These are phyloP conservation scores for Chionographis japonica DNA, from an alignment of 106 monocot species.

Conservation along the genomic window DNA sequence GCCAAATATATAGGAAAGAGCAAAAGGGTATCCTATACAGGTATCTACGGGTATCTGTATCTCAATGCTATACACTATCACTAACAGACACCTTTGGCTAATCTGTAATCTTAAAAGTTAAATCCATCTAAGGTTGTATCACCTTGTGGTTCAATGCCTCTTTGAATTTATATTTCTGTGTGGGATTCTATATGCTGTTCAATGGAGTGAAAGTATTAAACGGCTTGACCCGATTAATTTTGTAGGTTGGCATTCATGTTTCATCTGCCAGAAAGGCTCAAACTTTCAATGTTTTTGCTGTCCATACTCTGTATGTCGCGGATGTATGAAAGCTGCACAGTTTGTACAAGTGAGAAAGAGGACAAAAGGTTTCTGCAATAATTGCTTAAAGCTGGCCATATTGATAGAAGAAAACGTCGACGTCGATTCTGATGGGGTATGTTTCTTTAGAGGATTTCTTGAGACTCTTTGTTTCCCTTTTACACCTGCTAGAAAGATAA, in stretches of 20 bases:
- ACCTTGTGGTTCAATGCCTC: too few relatives aligned
- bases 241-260: constrained; percentile 72
- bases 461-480: background rate
- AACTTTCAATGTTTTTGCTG: constrained; percentile 54
- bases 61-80: too few relatives aligned
- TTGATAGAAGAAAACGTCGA: constrained; percentile 56
- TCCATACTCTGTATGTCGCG: constrained; percentile 46
- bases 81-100: too few relatives aligned
- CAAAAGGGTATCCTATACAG: too few relatives aligned
- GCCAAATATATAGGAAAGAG: too few relatives aligned
- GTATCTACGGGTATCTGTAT: too few relatives aligned
- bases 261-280: constrained; percentile 39
- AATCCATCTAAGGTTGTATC: too few relatives aligned
- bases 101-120: too few relatives aligned
- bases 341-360: constrained; percentile 45
- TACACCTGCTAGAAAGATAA: background rate
- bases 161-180: background rate
- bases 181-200: background rate
- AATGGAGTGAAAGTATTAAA: background rate
- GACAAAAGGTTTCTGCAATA: constrained; percentile 55
- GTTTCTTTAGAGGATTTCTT: constrained; percentile 1
- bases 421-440: constrained; percentile 66
- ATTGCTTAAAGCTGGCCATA: constrained; percentile 53
- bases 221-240: background rate
- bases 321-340: constrained; percentile 36